Evolutionary conservation across 805 yeast genomes (phyloP).

Genomic region (Candida broadrunensis): DNA sequence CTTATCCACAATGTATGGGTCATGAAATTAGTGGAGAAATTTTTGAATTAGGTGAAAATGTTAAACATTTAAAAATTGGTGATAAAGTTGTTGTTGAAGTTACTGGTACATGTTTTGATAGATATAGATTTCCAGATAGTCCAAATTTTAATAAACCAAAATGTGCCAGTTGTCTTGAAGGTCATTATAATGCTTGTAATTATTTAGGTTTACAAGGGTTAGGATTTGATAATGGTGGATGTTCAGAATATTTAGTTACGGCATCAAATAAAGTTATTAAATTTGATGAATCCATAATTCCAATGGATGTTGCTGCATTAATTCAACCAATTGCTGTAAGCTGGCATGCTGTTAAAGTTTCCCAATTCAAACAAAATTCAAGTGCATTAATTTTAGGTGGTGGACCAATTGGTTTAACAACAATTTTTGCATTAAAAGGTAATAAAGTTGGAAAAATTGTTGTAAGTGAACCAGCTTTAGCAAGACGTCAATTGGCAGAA

Average conservation of each 20-base stretch:
- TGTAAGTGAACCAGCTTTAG: conserved; percentile 56
- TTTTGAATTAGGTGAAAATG: conserved; percentile 53
- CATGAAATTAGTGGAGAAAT: conserved; percentile 68
- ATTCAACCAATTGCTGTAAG: conserved; percentile 59
- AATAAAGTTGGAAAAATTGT: conserved; percentile 39
- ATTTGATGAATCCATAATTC: conserved; percentile 38
- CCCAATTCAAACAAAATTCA: conserved; percentile 39
- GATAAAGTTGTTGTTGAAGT: conserved; percentile 68
- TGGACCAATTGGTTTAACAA: conserved; percentile 62
- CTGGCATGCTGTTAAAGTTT: conserved; percentile 54
- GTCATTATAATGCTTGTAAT: conserved; percentile 52
- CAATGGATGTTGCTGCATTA: conserved; percentile 47
- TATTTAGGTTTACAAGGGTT: conserved; percentile 51
- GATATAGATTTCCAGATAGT: conserved; percentile 34
- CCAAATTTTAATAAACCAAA: conserved; percentile 17
- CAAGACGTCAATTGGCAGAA: conserved; percentile 55
- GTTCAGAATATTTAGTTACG: conserved; percentile 47
- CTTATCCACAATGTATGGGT: conserved; percentile 46
- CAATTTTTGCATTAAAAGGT: conserved; percentile 52
- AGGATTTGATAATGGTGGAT: conserved; percentile 56
- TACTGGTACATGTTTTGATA: conserved; percentile 54
- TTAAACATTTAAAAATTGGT: conserved; percentile 54
- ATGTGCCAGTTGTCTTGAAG: conserved; percentile 50
- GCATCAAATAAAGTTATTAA: conserved; percentile 36
- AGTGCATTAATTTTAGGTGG: conserved; percentile 57